Conservation (phyloP, 2,329 filamentous ascomycete genomes). For the Cladosporium phlei region DNA sequence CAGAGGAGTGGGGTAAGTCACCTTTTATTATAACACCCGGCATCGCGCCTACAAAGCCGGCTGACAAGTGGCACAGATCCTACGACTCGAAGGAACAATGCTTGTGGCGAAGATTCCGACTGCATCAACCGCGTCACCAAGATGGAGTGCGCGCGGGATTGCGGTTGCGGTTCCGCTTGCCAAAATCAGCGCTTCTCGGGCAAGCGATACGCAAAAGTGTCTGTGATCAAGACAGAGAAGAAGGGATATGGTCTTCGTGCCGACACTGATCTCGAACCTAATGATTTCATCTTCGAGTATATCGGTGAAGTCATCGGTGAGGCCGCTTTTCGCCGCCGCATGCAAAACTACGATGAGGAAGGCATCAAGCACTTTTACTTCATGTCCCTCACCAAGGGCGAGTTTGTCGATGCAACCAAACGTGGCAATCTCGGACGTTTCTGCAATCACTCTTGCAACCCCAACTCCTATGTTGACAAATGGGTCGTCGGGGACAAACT, state of each 20-base stretch:
- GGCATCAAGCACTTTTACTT: conserved; percentile 99
- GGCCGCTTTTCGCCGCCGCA: conserved; percentile 78
- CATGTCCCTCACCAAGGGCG: conserved; percentile 94
- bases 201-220: conserved; percentile 82
- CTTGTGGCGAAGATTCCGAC: conserved; percentile 92
- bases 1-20: conserved; percentile 85
- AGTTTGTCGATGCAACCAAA: conserved; percentile 96
- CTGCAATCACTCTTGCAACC: conserved; percentile 98
- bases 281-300: conserved; percentile 97
- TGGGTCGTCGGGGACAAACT: conserved; percentile 97
- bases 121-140: conserved; percentile 98
- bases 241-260: conserved; percentile 91
- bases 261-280: conserved; percentile 67
- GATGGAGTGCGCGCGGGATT: conserved; percentile 87
- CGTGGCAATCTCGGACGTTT: conserved; percentile 94
- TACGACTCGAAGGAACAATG: conserved; percentile 59
- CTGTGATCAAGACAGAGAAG: conserved; percentile 96
- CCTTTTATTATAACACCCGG: not conserved
- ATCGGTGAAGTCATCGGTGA: conserved; percentile 98
- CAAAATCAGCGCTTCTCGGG: conserved; percentile 94
- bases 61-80: conserved; percentile 44
- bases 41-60: not conserved
- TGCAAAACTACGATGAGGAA: conserved; percentile 89
- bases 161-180: conserved; percentile 80
- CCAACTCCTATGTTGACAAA: conserved; percentile 98